Base-by-base conservation (phyloP, 495 filamentous ascomycete genomes). In the Barbatosphaeria neglecta region DNA sequence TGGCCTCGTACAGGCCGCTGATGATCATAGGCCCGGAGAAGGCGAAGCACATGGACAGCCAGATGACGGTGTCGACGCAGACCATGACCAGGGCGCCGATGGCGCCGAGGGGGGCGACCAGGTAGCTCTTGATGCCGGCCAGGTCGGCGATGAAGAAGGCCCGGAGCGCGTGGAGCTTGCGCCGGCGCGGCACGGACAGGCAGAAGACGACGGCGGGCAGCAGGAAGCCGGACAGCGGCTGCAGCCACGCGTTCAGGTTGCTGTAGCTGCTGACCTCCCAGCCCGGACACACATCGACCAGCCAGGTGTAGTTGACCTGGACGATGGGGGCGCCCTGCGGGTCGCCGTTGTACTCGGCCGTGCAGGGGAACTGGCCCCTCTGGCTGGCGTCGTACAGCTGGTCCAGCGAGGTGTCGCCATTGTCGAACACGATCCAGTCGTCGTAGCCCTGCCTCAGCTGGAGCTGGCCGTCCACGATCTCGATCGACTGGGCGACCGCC, bases 1-100 rank as follows among this genome's bases (percentile, higher is more conserved):
- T 48, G 4, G 62, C 62, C 44, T 67, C 60, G 27, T 59, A 62
- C 6, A 64, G 46, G 6, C 62, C 64, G 20, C 55, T 57, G 0
- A 61, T 33, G 7, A 65, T 44, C 54, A 65, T 67, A 0, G 61
- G 62, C 11, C 61, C 51, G 0, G 59, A 49, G 11, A 61, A 47
- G 4, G 60, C 58, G 45, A 67, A 64, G 17, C 45, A 55, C 6
- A 47, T 52, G 13, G 42, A 46, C 10, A 57, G 50, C 61, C 59
- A 64, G 37, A 56, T 41, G n/a, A 62, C 24, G 11, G 58, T 62
- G 42, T 64, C 57, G 19, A 61, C 1, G 7, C 46, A 28, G 8
- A 55, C 53, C 28, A 64, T 50, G 5, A 52, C 2, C 6, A 46
- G 45, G 16, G 59, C 54, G 19, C 39, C 49, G 23, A 44, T 43